Base-by-base conservation (phyloP, 306 rosid genomes). In the Glycine tomentella region DNA sequence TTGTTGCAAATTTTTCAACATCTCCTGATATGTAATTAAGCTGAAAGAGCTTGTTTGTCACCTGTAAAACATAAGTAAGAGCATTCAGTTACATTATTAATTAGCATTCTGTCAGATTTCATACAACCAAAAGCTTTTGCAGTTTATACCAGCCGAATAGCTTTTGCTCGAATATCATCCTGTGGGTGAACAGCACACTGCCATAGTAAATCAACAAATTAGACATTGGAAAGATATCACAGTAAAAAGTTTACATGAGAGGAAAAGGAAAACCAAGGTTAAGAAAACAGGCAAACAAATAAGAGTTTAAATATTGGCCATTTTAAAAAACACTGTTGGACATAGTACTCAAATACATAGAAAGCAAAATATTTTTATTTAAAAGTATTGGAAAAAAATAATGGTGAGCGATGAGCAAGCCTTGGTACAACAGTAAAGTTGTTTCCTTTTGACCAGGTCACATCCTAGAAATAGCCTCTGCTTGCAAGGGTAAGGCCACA, bases 101-200 rank as follows among this genome's bases (percentile, higher is more conserved):
- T 63, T 20, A 20, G 63, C 5, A 46, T 70, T 11, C 69, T 12
- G 67, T 63, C 31, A 78, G 76, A n/a, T 61, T 20, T 72, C 56
- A 58, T 72, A 74, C 44, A 66, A 55, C 63, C 68, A 64, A 59
- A n/a, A 76, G 63, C 55, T 86, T 72, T 72, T 45, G 68, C 72
- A 84, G 74, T 48, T 7, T 73, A n/a, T 93, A 95, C 99, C 98
- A 95, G 92, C 71, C 99, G 92, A 62, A 93, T 93, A 88, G 98
- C 97, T 89, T 90, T 95, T 70, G 99, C 91, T 77, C 99, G 93
- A 75, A 93, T 92, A 82, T 95, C 97, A 79, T 93, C 97, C 85
- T 95, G 97, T 17, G 91, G 44, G 84, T 95, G 99, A 38, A 90
- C 85, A 69, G 98, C 93, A 88, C 99, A 95, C 99, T 95, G 94